Conservation (phyloP, 306 rosid species). For the Oemleria cerasiformis region DNA sequence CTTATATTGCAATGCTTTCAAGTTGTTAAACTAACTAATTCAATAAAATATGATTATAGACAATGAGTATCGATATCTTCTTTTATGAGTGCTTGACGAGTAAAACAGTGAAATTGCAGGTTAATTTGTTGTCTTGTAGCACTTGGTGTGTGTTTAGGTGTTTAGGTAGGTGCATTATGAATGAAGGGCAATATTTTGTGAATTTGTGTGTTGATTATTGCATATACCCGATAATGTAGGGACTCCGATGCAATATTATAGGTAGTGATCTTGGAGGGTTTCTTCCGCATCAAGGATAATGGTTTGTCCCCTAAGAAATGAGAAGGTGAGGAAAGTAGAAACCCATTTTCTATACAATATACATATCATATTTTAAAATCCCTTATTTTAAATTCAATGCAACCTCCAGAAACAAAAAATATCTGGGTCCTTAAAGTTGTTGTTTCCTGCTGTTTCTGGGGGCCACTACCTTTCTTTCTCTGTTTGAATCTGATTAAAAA, state of each 20-base stretch:
- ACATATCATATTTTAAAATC: neutral
- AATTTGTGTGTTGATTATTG: neutral
- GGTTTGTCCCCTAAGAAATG: neutral
- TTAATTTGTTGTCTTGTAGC: neutral
- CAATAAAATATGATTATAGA: too few species aligned
- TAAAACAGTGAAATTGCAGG: too few species aligned
- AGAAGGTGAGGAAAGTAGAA: neutral
- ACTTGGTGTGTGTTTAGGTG: neutral
- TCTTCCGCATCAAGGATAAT: conserved; percentile 13
- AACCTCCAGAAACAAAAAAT: neutral
- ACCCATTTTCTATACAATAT: too few species aligned
- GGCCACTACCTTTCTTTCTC: conserved; percentile 35
- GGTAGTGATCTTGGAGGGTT: neutral
- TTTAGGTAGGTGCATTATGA: neutral
- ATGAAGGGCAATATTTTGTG: neutral
- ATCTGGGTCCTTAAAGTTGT: conserved; percentile 10
- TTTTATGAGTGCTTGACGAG: too few species aligned
- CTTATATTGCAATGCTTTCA: too few species aligned
- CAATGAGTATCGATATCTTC: too few species aligned
- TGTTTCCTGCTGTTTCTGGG: conserved; percentile 25
- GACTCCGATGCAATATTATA: conserved; percentile 4
- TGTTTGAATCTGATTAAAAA: conserved; percentile 35
- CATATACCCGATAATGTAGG: neutral
- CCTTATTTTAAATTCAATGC: neutral
- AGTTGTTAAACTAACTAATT: too few species aligned